Evolutionary conservation across 192 early-diverging fungal species (phyloP), one percentile per base, ranked within the genome.

Genomic region (Dimargaris cristalligena): DNA sequence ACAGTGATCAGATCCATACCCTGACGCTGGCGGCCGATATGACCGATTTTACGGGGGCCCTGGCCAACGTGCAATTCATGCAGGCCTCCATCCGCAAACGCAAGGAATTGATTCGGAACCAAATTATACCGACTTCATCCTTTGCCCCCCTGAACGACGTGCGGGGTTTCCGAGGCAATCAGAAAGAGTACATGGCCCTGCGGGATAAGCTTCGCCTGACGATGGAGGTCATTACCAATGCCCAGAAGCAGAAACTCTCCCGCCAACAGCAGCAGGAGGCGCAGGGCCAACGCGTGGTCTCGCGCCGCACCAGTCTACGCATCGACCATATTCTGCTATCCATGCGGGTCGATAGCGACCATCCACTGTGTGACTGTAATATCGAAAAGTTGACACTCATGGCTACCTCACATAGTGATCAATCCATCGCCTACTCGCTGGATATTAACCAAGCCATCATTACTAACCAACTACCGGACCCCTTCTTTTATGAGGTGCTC

Each of bases 331-430:
- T 87, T 22, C 76, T 78, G 4, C 90, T 89, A 87, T 71, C 73
- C 33, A 89, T 92, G 86, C 65, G 80, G 52, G 67, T 76, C 16
- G 82, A 83, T 60, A 71, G 77, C 20, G 80, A 69, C 16, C 70
- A 76, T 20, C 79, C 80, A 8, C 64, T 90, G 33, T 87, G 87
- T 56, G 78, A 87, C 65, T 80, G 83, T 81, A 76, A 72, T 1
- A 44, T 91, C 45, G 70, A 71, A 0, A 74, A 77, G 61, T 68
- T 83, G 10, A 72, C 74, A 45, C 89, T 90, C 61, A 68, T 65
- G 44, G 82, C 81, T 64, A 66, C 81, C n/a, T 82, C 80, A n/a
- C 82, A 87, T n/a, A 85, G 88, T 55, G 89, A 90, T 59, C 87
- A 89, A 69, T 84, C 88, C 0, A 81, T 71, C 48, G 64, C 71